These are phyloP conservation scores for Fusarium sp. DNA, from an alignment of 2,329 filamentous ascomycete species.

Conservation along the genomic window DNA sequence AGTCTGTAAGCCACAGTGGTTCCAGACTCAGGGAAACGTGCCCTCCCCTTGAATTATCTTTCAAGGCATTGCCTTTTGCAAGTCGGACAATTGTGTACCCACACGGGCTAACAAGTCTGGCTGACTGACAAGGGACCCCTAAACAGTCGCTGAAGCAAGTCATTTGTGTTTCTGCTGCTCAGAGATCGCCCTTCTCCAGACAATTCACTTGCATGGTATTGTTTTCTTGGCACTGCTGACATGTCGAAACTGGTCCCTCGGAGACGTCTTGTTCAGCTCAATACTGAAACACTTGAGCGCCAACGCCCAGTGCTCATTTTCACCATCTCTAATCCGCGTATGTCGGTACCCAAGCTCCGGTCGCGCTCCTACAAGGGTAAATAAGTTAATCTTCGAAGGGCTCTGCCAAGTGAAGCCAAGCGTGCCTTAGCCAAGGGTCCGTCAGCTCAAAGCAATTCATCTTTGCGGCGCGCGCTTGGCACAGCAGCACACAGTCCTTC, in stretches of 20 bases:
- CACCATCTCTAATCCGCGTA: conserved; percentile 14
- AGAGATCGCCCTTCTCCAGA: background rate
- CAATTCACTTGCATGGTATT: background rate
- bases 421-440: conserved; percentile 29
- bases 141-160: background rate
- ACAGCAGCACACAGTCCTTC: conserved; percentile 27
- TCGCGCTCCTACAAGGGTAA: conserved; percentile 34
- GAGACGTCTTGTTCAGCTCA: background rate
- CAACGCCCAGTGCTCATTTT: background rate
- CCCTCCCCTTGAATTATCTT: background rate
- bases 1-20: conserved; percentile 30
- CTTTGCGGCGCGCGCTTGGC: conserved; percentile 36
- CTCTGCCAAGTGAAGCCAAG: conserved; percentile 36
- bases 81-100: conserved; percentile 12
- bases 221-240: background rate
- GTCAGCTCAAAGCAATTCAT: conserved; percentile 30
- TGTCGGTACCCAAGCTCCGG: conserved; percentile 27
- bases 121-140: conserved; percentile 15
- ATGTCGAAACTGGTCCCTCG: background rate
- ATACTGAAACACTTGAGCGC: background rate
- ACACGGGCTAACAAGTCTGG: conserved; percentile 3
- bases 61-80: background rate
- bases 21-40: conserved; percentile 15
- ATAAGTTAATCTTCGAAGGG: conserved; percentile 21
- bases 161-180: background rate